Conservation (phyloP, 805 yeast genomes). For the Kodamaea neixiangensis region DNA sequence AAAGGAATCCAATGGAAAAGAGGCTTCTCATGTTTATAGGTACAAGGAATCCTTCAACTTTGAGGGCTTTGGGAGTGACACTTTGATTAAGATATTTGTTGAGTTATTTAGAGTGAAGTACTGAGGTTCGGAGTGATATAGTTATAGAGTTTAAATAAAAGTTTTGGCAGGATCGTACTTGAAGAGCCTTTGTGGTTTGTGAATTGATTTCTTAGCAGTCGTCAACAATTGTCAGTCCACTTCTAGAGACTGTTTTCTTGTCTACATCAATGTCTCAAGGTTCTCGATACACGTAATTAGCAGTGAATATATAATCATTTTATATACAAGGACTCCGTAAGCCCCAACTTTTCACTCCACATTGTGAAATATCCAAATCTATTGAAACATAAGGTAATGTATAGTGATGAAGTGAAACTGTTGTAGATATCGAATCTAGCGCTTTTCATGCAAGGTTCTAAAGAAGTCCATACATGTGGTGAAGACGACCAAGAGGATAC, state of each 20-base stretch:
- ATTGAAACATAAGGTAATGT: not conserved
- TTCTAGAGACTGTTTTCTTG: no score
- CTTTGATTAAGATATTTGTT: constrained; percentile 3
- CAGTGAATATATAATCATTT: no score
- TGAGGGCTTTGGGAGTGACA: not conserved
- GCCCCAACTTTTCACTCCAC: no score
- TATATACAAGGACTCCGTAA: no score
- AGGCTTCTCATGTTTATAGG: constrained; percentile 11
- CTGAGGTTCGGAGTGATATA: not conserved
- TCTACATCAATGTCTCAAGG: no score
- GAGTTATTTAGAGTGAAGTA: constrained; percentile 1
- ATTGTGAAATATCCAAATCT: not conserved
- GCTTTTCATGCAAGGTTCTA: constrained; percentile 49
- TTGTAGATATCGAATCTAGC: constrained; percentile 4
- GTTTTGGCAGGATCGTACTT: not conserved
- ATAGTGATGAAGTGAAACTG: not conserved
- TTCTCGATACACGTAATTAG: no score
- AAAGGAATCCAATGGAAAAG: constrained; percentile 1
- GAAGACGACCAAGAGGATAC: constrained; percentile 95
- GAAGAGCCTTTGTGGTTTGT: no score
- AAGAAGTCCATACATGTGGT: constrained; percentile 94
- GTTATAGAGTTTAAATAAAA: not conserved
- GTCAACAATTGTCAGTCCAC: no score
- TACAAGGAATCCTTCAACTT: constrained; percentile 24
- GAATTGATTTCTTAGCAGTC: not conserved